Base-by-base conservation (phyloP, 2,329 filamentous ascomycete species). In the Trichoderma sp. region DNA sequence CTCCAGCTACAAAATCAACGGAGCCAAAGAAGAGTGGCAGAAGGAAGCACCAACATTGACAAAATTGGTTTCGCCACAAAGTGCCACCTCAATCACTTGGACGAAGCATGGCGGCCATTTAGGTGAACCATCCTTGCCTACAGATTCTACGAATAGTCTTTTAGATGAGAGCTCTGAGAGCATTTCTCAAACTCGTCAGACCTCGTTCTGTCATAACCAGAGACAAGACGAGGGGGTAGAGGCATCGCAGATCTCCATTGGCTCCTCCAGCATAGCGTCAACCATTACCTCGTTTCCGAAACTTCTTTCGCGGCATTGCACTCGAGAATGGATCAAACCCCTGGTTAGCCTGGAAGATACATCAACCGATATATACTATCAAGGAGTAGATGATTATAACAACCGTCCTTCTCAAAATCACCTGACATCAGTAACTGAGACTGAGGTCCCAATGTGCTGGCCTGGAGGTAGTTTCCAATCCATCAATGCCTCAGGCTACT, bases 251-350 rank as follows among this genome's bases (percentile, higher is more conserved):
- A 56, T 27, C 17, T 63, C 58, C 2, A 50, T 68, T n/a, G 57
- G 67, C n/a, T 52, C 61, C 19, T 64, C 71, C 4, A 72, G 70
- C 29, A 67, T 71, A 35, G 70, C 71, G 7, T 72, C 73, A 19
- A 72, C 72, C n/a, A 77, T 79, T 6, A 77, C 74, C 2, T 80
- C 76, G 10, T 80, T 80, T 59, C 77, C 77, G 13, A 71, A 73
- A 27, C 71, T 80, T 9, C 70, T 69, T 10, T 72, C 74, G 10
- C 74, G 78, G 5, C 74, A 76, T 9, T 76, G 73, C 48, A 80
- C 78, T 0, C 68, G 71, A 10, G 78, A 79, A 5, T 78, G 76
- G 76, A 53, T 74, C n/a, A 75, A 69, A 7, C 73, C 76, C 2
- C 71, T 72, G 2, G 60, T 63, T 1, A 69, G 70, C 1, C 57